Base-by-base conservation (phyloP, 352 stramenopile species). In the Phytophthora parvispora region DNA sequence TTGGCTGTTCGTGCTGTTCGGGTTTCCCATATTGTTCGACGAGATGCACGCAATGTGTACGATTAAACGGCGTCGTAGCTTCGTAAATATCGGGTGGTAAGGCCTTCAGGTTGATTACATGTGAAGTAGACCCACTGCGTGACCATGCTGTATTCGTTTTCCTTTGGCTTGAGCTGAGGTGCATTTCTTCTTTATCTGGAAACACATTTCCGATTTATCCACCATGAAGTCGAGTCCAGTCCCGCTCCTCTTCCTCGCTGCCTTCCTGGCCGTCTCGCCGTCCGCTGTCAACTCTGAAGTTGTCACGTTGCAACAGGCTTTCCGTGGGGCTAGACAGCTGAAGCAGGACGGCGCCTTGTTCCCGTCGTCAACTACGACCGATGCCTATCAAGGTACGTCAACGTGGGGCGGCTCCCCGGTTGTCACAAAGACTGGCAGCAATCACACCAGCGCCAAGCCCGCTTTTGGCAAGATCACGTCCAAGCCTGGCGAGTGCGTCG, bases 381-480 rank as follows among this genome's bases (percentile, higher is more conserved):
- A 38, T 16, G 8, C 31, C 31, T 1, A 16, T 38, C 47, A 24
- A 15, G 38, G 38, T 12, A 49, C 20, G 12, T 28, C 42, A 27
- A 12, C 32, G 10, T 73, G 65, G 65, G 65, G 65, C 3, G 65
- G n/a, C n/a, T n/a, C 65, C 7, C 58, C 58, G 6, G 28, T 73
- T 0, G 65, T 73, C 28, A 50, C 59, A n/a, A 36, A 59, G n/a
- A 72, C 58, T 3, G 47, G 48, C 4, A 58, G 57, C 2, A 73
- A 73, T 7, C 45, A 55, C 47, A 55, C 29, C 20, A 58, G 49
- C 27, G 27, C 29, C 10, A 42, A 60, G 10, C 51, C 32, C n/a
- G n/a, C n/a, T n/a, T n/a, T n/a, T n/a, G n/a, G n/a, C n/a, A n/a
- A n/a, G n/a, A n/a, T n/a, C n/a, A n/a, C n/a, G n/a, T n/a, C n/a